Evolutionary conservation across 2,329 filamentous ascomycete species (phyloP).

Genomic region (Daldinia sp.): DNA sequence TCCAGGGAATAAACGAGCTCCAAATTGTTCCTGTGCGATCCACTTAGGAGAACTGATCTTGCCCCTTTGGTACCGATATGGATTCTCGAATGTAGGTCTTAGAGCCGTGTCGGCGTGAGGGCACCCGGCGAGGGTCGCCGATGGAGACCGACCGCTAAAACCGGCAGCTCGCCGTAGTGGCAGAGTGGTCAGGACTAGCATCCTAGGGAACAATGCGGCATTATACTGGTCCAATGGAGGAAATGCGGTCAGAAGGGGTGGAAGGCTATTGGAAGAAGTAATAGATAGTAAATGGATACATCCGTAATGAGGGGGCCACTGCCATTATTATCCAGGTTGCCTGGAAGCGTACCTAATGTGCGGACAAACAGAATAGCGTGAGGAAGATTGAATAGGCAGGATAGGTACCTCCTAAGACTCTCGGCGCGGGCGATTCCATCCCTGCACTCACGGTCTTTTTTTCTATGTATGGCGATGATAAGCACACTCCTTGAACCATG

Average conservation of each 20-base stretch:
- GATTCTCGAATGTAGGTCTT: constrained; percentile 22
- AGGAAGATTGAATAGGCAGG: constrained; percentile 22
- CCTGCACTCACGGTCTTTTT: constrained; percentile 20
- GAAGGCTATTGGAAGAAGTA: constrained; percentile 8
- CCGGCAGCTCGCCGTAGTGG: constrained; percentile 36
- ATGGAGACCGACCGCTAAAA: constrained; percentile 36
- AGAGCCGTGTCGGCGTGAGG: constrained; percentile 32
- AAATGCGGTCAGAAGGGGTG: constrained; percentile 30
- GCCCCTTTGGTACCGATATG: constrained; percentile 25
- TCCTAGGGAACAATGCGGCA: constrained; percentile 11
- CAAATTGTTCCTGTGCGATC: constrained; percentile 13
- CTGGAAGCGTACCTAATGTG: constrained; percentile 19
- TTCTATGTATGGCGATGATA: constrained; percentile 11
- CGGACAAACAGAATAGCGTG: constrained; percentile 10
- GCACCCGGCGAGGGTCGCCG: constrained; percentile 32
- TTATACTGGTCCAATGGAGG: constrained; percentile 12
- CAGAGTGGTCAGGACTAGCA: constrained; percentile 17
- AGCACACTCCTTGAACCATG: constrained; percentile 11
- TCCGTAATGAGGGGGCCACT: constrained; percentile 21
- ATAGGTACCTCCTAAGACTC: constrained; percentile 1
- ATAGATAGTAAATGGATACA: constrained; percentile 17
- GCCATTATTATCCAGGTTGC: constrained; percentile 25
- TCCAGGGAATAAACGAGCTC: constrained; percentile 14
- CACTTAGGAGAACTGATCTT: constrained; percentile 24
- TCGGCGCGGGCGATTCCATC: constrained; percentile 27